phyloP scores from a whole-genome alignment of 106 monocot genomes.

The Dendrobium officinale region DNA sequence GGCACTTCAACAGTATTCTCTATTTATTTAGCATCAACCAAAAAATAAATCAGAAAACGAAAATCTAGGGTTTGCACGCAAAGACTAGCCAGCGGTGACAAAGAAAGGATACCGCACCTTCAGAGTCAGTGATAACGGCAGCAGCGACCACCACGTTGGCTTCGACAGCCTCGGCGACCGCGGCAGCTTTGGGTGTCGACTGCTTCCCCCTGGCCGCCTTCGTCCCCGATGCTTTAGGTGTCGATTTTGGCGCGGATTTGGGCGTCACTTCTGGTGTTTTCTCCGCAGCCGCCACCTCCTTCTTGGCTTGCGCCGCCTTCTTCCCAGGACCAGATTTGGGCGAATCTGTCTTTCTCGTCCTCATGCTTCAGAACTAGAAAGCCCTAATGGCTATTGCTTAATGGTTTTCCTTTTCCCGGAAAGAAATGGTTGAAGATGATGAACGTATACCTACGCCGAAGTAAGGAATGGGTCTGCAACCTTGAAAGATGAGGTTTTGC shows the following conservation, averaged over 20 bases:
- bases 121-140: not conserved
- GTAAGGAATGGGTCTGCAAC: not conserved
- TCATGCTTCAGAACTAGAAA: conserved; percentile 17
- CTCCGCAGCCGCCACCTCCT: conserved; percentile 6
- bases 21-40: not conserved
- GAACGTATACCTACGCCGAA: not conserved
- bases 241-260: conserved; percentile 20
- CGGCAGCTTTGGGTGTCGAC: conserved; percentile 3
- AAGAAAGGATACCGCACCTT: conserved; percentile 7
- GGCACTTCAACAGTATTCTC: conserved; percentile 1
- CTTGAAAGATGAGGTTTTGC: not conserved
- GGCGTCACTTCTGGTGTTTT: conserved; percentile 5
- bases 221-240: conserved; percentile 2
- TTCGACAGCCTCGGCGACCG: not conserved
- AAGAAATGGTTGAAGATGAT: not conserved
- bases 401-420: not conserved
- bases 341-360: conserved; percentile 22
- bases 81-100: not conserved
- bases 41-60: not conserved
- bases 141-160: not conserved
- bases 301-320: conserved; percentile 18
- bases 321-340: conserved; percentile 20
- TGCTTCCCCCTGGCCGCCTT: conserved; percentile 13
- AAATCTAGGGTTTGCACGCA: not conserved
- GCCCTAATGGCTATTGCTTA: not conserved